phyloP scores from a whole-genome alignment of 192 early-diverging fungal genomes.

The Backusella mclennaniae region DNA sequence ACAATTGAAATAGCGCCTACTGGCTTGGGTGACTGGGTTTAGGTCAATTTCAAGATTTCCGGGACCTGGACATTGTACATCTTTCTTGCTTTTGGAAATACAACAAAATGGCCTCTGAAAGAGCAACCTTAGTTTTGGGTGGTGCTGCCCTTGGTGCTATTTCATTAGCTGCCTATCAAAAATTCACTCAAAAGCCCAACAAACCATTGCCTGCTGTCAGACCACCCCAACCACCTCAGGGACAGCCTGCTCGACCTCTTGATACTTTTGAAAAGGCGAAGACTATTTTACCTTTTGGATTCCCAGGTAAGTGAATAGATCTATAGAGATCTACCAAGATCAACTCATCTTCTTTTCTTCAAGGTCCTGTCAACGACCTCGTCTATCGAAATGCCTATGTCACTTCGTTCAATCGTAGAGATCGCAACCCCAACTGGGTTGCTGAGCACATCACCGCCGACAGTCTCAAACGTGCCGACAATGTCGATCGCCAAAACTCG shows the following conservation, averaged over 20 bases:
- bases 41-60: background rate
- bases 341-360: constrained; percentile 7
- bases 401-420: constrained; percentile 72
- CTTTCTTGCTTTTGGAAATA: background rate
- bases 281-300: constrained; percentile 37
- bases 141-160: constrained; percentile 43
- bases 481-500: constrained; percentile 66
- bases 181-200: constrained; percentile 19
- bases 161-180: constrained; percentile 32
- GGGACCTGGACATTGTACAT: background rate
- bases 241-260: background rate
- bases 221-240: background rate
- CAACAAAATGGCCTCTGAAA: constrained; percentile 19
- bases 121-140: constrained; percentile 33
- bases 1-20: background rate
- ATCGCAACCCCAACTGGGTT: constrained; percentile 77
- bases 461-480: constrained; percentile 54
- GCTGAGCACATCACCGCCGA: constrained; percentile 67
- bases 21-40: background rate
- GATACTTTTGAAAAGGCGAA: constrained; percentile 29
- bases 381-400: constrained; percentile 69
- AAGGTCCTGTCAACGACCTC: constrained; percentile 75
- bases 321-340: no score
- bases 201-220: background rate
- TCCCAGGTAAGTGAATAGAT: constrained; percentile 27